These are phyloP conservation scores for Mycena albidolilacea DNA, from an alignment of 768 basidiomycete species.

Conservation along the genomic window DNA sequence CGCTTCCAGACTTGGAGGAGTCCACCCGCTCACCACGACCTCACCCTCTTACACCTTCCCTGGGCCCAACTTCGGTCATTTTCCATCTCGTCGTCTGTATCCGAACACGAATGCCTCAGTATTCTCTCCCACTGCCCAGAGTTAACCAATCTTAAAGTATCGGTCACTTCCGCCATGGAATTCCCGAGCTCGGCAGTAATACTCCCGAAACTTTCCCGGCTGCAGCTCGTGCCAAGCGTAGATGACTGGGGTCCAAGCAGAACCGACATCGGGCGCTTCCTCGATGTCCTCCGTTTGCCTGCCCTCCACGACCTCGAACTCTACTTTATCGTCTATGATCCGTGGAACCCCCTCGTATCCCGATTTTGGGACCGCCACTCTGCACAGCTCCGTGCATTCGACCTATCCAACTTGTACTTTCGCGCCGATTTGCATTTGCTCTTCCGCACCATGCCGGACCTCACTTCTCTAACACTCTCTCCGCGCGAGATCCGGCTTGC, in stretches of 20 bases:
- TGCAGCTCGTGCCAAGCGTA: not conserved
- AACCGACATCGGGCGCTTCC: not conserved
- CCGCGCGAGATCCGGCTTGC: not conserved
- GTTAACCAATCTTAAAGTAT: not conserved
- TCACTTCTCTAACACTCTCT: not conserved
- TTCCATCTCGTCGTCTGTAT: not conserved
- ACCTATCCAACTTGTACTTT: not conserved
- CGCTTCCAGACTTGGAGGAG: not conserved
- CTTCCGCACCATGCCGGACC: slow-evolving; percentile 4
- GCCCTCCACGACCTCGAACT: not conserved
- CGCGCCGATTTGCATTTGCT: not conserved
- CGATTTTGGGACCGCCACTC: slow-evolving; percentile 3
- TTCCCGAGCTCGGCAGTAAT: not conserved
- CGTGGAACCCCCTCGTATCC: not conserved
- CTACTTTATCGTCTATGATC: not conserved
- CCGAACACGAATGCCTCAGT: not conserved
- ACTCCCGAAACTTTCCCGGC: not conserved
- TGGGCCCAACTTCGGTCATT: not conserved
- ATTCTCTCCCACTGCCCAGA: not conserved
- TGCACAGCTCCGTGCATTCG: not conserved
- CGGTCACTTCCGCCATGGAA: not conserved
- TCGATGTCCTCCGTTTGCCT: not conserved
- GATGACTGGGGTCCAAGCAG: not conserved
- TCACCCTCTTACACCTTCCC: not conserved
- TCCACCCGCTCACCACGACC: not conserved